These are phyloP conservation scores for Colletotrichum aenigma DNA, from an alignment of 2,329 filamentous ascomycete genomes.

Conservation along the genomic window DNA sequence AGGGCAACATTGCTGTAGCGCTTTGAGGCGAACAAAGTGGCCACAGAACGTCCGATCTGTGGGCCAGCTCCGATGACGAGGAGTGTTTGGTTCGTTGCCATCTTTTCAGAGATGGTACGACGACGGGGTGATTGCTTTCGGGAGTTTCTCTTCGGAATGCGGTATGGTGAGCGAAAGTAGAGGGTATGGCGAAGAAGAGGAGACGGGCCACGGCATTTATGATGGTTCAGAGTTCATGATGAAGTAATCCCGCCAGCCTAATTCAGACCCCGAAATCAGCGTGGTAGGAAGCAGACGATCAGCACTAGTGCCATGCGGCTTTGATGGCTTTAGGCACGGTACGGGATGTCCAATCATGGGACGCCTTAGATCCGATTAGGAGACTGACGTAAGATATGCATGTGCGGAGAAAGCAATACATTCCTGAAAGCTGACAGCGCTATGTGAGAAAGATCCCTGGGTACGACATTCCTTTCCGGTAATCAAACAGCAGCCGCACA, in stretches of 20 bases:
- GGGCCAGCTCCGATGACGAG: neutral
- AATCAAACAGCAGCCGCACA: neutral
- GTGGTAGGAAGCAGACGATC: neutral
- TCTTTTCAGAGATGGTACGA: neutral
- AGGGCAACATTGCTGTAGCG: conserved; percentile 45
- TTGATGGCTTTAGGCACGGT: neutral
- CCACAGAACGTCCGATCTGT: neutral
- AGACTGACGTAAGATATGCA: neutral
- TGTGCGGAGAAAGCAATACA: neutral
- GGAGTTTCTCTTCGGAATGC: neutral
- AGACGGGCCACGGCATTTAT: neutral
- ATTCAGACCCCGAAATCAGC: neutral
- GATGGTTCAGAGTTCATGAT: neutral
- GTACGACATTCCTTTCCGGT: neutral
- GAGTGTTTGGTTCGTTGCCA: conserved; percentile 17
- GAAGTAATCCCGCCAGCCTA: neutral
- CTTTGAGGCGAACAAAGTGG: neutral
- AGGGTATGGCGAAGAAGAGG: neutral
- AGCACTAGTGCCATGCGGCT: neutral
- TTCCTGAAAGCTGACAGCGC: neutral
- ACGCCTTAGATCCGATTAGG: neutral
- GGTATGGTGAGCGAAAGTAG: neutral
- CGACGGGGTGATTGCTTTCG: accelerated
- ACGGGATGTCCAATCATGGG: neutral
- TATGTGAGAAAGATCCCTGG: neutral